Conservation (phyloP, 2,329 filamentous ascomycete genomes). For the Bipolaris sorokiniana region DNA sequence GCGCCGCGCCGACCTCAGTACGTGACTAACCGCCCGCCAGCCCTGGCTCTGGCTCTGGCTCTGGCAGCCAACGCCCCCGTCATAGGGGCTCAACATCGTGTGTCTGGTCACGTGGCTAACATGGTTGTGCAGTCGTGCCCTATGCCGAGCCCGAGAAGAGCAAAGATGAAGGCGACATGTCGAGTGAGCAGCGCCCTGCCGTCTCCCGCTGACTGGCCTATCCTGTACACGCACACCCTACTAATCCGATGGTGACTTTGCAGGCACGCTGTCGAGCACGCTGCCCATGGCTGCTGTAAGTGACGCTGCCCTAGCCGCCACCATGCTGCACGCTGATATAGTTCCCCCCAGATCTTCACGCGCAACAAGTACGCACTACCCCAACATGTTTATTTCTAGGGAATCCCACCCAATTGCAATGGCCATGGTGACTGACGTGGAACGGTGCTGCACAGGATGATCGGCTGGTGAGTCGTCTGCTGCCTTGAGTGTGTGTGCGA, state of each 20-base stretch:
- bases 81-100: slow-evolving; percentile 7
- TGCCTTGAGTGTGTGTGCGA: slow-evolving; percentile 10
- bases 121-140: slow-evolving; percentile 71
- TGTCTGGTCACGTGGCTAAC: slow-evolving; percentile 40
- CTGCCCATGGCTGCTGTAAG: slow-evolving; percentile 88
- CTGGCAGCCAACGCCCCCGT: background rate
- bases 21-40: slow-evolving; percentile 35
- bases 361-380: slow-evolving; percentile 72
- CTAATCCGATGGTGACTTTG: slow-evolving; percentile 5
- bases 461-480: slow-evolving; percentile 62
- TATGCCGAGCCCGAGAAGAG: slow-evolving; percentile 78
- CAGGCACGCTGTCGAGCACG: slow-evolving; percentile 72
- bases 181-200: slow-evolving; percentile 59
- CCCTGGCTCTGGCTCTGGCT: background rate
- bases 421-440: slow-evolving; percentile 24
- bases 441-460: slow-evolving; percentile 57
- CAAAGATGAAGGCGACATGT: slow-evolving; percentile 70
- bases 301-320: slow-evolving; percentile 26
- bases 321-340: slow-evolving; percentile 38
- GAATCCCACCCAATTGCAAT: slow-evolving; percentile 9
- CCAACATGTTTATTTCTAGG: slow-evolving; percentile 4
- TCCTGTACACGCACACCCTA: too few species aligned
- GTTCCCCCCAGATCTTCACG: slow-evolving; percentile 73
- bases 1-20: slow-evolving; percentile 75
- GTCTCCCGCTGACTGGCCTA: background rate